Base-by-base conservation (phyloP, 2,329 filamentous ascomycete species). In the Neocucurbitaria cava region DNA sequence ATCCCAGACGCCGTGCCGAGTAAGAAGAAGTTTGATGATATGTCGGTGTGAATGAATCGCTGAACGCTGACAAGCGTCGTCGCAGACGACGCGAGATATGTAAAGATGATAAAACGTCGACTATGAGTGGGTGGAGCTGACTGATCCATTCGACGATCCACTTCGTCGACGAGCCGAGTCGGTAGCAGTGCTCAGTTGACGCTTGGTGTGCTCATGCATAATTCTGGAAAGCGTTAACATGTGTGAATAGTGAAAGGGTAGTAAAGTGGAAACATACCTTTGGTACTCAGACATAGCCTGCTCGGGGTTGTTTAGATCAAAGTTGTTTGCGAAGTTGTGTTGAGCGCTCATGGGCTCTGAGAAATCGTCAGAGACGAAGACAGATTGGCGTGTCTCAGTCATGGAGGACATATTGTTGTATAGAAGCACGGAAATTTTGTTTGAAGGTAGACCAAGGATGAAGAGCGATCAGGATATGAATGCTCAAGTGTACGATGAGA, bases 191-290 rank as follows among this genome's bases (percentile, higher is more conserved):
- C 73, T 76, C 41, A 81, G 77, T 62, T 82, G 79, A 46, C 75
- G 75, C 68, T 79, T 80, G 59, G 80, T 82, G 70, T 82, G 79
- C 58, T 81, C 75, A 56, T 81, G 79, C 79, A 82, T 81, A 46
- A 81, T 72, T 45, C 79, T 81, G 3, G 4, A 2, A 6, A 11
- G 0, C 24, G 44, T 71, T 62, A 70, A 18, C 21, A 21, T 15
- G 58, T 31, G 2, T 11, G 5, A 44, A 48, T 33, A 47, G 18
- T 36, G 15, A 38, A 36, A 18, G n/a, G 21, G 24, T 5, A n/a
- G 18, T 5, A 4, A 21, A 5, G 7, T 10, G 18, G 2, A n/a
- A 33, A 65, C 73, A 54, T 69, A 80, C 79, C 73, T 77, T 57
- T 78, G 74, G 53, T 82, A 82, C 4, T 70, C 71, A 10, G 69